Base-by-base conservation (phyloP, 2,329 filamentous ascomycete species). In the Aspergillus caelatus region DNA sequence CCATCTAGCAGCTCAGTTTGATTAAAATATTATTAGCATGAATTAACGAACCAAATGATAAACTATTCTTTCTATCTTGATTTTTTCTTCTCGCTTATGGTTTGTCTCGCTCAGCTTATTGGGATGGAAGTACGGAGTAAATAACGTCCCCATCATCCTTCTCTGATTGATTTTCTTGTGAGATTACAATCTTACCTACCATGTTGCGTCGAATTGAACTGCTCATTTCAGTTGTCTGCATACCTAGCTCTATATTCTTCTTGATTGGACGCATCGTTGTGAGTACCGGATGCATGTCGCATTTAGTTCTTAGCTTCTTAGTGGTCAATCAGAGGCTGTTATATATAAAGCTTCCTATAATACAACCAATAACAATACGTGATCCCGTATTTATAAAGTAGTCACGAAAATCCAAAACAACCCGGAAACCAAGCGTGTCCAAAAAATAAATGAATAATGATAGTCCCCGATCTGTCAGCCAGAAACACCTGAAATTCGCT, bases 1-100 rank as follows among this genome's bases (percentile, higher is more conserved):
- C 21, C 57, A 52, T 41, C 14, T 59, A 36, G 19, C 36, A 53
- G 23, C 46, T 45, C 36, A 50, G 45, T 30, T 39, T 59, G 46
- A 50, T 36, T 59, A 10, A 59, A 50, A 46, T 21, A 21, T 28
- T 54, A 32, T 30, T 54, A 57, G 45, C 32, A 58, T 53, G 60
- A 58, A 32, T 21, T 53, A 36, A 62, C 36, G 58, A 60, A 54
- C 28, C 10, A 52, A 50, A 59, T 39, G 32, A 60, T 60, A 43
- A 26, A 26, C 21, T n/a, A 41, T 19, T 16, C 6, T 23, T 55
- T 36, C n/a, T 12, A 7, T 54, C 3, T 21, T 21, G 39, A 12
- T 1, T 39, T 19, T 39, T 36, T 23, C 11, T 23, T 53, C 23
- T 53, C 3, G 8, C 14, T 21, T 53, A 19, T 28, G 21, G 9